These are phyloP conservation scores for Coniochaeta sp. DNA, from an alignment of 2,329 filamentous ascomycete genomes.

Conservation along the genomic window DNA sequence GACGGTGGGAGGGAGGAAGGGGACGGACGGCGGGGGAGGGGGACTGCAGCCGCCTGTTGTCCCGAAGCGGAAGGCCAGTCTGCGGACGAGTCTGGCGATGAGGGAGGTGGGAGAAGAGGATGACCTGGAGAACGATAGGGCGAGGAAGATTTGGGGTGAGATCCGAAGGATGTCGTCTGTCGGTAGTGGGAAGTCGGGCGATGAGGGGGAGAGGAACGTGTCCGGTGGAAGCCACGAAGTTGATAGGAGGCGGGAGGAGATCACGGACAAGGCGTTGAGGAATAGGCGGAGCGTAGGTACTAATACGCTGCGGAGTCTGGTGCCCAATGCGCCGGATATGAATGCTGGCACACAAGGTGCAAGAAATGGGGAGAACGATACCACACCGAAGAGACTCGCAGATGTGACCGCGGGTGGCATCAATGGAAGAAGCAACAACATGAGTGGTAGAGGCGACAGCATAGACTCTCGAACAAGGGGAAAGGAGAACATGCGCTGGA, in stretches of 20 bases:
- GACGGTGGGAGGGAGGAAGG: not conserved
- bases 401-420: too few relatives aligned
- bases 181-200: not conserved
- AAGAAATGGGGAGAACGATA: not conserved
- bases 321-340: slow-evolving; percentile 4
- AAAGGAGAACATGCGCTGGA: slow-evolving; percentile 8
- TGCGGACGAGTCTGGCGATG: not conserved
- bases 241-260: slow-evolving; percentile 4
- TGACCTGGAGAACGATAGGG: slow-evolving; percentile 3
- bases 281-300: slow-evolving; percentile 10
- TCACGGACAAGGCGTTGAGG: slow-evolving; percentile 6
- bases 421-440: not conserved
- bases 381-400: not conserved
- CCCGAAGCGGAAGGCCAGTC: slow-evolving; percentile 1
- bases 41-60: not conserved
- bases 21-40: not conserved
- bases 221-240: not conserved
- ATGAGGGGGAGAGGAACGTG: not conserved
- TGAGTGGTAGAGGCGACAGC: not conserved
- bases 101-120: not conserved
- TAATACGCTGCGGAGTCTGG: slow-evolving; percentile 9
- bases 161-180: slow-evolving; percentile 11
- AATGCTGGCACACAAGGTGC: not conserved
- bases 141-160: slow-evolving; percentile 11
- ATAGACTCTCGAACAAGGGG: slow-evolving; percentile 1